Conservation (phyloP, 495 filamentous ascomycete genomes). For the Aspergillus sparsus region DNA sequence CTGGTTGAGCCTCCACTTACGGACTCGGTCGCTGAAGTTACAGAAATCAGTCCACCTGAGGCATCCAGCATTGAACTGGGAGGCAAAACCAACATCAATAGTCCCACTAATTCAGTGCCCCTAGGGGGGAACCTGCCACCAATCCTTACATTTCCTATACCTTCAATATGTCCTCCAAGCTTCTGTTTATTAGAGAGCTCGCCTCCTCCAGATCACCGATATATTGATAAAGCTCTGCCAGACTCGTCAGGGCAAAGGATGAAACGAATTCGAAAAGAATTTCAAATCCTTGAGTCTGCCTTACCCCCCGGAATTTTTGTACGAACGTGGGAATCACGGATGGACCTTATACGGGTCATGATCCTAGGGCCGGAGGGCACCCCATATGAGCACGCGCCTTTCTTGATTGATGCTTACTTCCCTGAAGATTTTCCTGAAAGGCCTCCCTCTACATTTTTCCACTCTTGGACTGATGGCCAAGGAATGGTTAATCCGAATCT, state of each 20-base stretch:
- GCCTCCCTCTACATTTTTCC: conserved; percentile 56
- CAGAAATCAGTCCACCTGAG: conserved; percentile 15
- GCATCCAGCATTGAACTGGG: background rate
- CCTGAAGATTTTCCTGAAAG: conserved; percentile 44
- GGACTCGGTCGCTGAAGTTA: conserved; percentile 7
- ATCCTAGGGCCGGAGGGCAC: conserved; percentile 61
- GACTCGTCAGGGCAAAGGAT: conserved; percentile 28
- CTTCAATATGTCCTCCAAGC: conserved; percentile 31
- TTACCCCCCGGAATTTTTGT: conserved; percentile 59
- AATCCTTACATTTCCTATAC: conserved; percentile 24
- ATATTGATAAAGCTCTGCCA: conserved; percentile 25
- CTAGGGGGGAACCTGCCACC: background rate
- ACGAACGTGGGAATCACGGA: conserved; percentile 58
- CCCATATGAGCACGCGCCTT: conserved; percentile 63
- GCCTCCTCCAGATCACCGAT: conserved; percentile 53
- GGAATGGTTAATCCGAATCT: conserved; percentile 63
- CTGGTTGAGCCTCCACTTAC: no score
- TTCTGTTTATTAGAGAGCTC: conserved; percentile 48
- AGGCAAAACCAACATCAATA: background rate
- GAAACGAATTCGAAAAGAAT: conserved; percentile 56
- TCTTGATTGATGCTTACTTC: conserved; percentile 60
- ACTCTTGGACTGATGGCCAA: conserved; percentile 55
- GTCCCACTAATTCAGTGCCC: background rate
- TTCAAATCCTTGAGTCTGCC: conserved; percentile 55
- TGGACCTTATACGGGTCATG: conserved; percentile 59